Percentiles rank a stretch among this genome's conserved stretches.
Conservation (phyloP, 2,329 filamentous ascomycete species). For the Fusarium palustre region DNA sequence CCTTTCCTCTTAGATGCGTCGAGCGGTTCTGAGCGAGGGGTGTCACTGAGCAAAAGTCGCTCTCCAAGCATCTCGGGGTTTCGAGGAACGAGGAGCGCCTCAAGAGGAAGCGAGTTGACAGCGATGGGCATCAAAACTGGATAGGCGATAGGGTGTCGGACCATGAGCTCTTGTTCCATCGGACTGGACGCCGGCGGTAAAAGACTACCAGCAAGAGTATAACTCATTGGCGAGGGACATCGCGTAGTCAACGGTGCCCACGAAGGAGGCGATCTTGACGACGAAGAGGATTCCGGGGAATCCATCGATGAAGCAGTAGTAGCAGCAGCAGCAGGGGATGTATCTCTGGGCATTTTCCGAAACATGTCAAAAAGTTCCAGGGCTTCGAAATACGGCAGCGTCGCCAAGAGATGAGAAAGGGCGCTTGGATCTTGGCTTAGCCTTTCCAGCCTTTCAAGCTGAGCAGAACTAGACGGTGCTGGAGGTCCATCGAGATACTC, state of each 20-base stretch:
- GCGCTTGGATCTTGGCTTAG: neutral
- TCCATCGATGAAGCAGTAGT: too few species aligned
- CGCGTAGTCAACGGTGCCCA: neutral
- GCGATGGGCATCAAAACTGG: neutral
- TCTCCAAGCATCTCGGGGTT: neutral
- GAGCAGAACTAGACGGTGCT: neutral
- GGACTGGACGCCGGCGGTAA: neutral
- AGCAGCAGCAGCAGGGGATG: neutral
- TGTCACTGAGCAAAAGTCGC: neutral
- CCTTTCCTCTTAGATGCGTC: neutral
- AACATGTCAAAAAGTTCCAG: neutral
- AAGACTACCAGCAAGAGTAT: neutral
- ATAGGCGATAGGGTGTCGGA: neutral
- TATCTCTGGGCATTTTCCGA: neutral
- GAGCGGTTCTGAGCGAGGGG: neutral
- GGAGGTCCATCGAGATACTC: neutral
- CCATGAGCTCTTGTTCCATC: constrained; percentile 8
- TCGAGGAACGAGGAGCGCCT: neutral
- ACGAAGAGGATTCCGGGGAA: neutral
- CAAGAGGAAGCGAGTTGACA: neutral
- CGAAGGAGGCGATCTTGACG: neutral
- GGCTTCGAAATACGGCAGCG: constrained; percentile 1
- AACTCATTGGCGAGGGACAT: neutral
- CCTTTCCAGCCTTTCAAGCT: neutral
- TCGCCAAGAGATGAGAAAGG: neutral